phyloP scores from a whole-genome alignment of 2,329 filamentous ascomycete species.

The Nannizzia gypsea region DNA sequence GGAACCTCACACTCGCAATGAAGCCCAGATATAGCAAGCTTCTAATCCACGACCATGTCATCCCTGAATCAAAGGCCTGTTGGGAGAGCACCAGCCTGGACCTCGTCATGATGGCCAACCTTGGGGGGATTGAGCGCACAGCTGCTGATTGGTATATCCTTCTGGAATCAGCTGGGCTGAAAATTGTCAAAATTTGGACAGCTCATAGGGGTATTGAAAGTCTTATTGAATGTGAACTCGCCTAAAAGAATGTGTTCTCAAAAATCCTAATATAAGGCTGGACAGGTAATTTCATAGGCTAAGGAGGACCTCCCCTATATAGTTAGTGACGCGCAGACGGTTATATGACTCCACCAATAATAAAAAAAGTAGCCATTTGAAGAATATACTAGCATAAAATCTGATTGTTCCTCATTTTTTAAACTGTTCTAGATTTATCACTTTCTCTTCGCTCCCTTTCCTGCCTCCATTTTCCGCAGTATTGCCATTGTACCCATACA shows the following conservation, averaged over 20 bases:
- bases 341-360: background rate
- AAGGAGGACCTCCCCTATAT: background rate
- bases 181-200: background rate
- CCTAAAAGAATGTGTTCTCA: background rate
- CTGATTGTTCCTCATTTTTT: background rate
- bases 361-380: background rate
- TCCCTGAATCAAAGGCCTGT: background rate
- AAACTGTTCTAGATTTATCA: background rate
- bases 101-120: background rate
- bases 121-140: background rate
- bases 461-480: background rate
- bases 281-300: background rate
- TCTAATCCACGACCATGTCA: too few relatives aligned
- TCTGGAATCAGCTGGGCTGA: background rate
- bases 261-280: too few relatives aligned
- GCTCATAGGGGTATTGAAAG: background rate
- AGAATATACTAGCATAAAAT: background rate
- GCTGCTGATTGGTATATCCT: background rate
- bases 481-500: background rate
- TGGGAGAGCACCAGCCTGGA: background rate
- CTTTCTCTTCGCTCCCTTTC: background rate
- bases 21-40: too few relatives aligned
- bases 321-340: background rate
- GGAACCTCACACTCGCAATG: too few relatives aligned
- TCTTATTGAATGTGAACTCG: background rate